Conservation (phyloP, 495 filamentous ascomycete species). For the Astrothelium macrocarpum region DNA sequence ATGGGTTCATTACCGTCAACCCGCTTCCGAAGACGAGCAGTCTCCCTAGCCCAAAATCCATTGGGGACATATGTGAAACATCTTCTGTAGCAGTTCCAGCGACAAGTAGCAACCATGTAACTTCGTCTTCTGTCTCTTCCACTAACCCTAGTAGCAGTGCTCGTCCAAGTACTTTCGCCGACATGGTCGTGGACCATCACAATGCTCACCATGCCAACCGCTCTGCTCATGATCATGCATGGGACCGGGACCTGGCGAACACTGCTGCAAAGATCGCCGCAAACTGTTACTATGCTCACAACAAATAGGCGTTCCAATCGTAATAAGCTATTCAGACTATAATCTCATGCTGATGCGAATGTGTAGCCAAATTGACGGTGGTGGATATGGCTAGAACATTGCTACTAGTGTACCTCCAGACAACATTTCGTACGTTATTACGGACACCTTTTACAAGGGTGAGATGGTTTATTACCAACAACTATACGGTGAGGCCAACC, state of each 20-base stretch:
- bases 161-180: constrained; percentile 31
- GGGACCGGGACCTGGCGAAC: constrained; percentile 50
- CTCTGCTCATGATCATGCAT: constrained; percentile 53
- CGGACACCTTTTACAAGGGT: constrained; percentile 74
- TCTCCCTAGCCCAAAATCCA: not conserved
- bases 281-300: constrained; percentile 63
- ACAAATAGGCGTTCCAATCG: constrained; percentile 51
- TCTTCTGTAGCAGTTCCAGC: not conserved
- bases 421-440: constrained; percentile 55
- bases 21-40: not conserved
- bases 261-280: constrained; percentile 45
- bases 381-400: constrained; percentile 81
- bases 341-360: constrained; percentile 11
- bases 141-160: constrained; percentile 12
- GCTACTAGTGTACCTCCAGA: constrained; percentile 38
- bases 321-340: constrained; percentile 8
- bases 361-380: constrained; percentile 35
- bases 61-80: not conserved
- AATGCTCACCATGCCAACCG: constrained; percentile 82
- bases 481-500: constrained; percentile 37
- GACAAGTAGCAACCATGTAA: constrained; percentile 4
- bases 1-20: not conserved
- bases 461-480: constrained; percentile 48
- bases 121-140: constrained; percentile 2
- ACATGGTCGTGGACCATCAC: constrained; percentile 56